phyloP scores from a whole-genome alignment of 2,329 filamentous ascomycete species.

The Neurospora sp. region DNA sequence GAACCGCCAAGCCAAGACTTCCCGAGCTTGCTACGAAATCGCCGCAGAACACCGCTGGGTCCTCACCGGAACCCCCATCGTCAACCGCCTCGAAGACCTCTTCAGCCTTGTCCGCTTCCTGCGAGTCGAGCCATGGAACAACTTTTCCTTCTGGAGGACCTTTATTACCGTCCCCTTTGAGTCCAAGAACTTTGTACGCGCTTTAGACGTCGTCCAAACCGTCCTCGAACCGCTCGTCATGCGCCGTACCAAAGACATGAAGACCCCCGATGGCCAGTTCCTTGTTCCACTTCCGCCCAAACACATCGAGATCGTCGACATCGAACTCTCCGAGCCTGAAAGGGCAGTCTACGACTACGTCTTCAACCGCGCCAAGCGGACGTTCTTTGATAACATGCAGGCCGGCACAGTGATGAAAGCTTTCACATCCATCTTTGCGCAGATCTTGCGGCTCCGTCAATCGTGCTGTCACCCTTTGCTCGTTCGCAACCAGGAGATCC shows the following conservation, averaged over 20 bases:
- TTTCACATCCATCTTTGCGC: conserved; percentile 94
- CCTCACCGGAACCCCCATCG: conserved; percentile 89
- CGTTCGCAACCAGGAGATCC: conserved; percentile 72
- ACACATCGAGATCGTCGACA: conserved; percentile 72
- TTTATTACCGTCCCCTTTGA: conserved; percentile 98
- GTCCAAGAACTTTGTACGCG: conserved; percentile 85
- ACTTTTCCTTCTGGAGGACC: conserved; percentile 98
- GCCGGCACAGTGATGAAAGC: conserved; percentile 90
- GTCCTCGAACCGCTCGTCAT: conserved; percentile 94
- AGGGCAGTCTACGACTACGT: conserved; percentile 90
- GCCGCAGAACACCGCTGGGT: conserved; percentile 82
- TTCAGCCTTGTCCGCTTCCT: conserved; percentile 90
- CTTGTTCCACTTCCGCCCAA: conserved; percentile 76
- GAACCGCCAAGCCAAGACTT: conserved; percentile 79
- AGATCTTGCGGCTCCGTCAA: conserved; percentile 85
- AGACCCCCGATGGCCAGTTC: conserved; percentile 66
- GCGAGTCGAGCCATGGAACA: conserved; percentile 93
- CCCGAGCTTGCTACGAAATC: conserved; percentile 88
- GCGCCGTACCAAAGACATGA: conserved; percentile 95
- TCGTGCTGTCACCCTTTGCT: conserved; percentile 89
- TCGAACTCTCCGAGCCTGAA: conserved; percentile 77
- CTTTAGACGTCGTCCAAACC: conserved; percentile 92
- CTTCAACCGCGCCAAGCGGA: conserved; percentile 68
- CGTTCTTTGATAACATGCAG: conserved; percentile 78
- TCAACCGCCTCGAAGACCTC: conserved; percentile 88